Base-by-base conservation (phyloP, 805 yeast species). In the Vanderwaltozyma yarrowii region DNA sequence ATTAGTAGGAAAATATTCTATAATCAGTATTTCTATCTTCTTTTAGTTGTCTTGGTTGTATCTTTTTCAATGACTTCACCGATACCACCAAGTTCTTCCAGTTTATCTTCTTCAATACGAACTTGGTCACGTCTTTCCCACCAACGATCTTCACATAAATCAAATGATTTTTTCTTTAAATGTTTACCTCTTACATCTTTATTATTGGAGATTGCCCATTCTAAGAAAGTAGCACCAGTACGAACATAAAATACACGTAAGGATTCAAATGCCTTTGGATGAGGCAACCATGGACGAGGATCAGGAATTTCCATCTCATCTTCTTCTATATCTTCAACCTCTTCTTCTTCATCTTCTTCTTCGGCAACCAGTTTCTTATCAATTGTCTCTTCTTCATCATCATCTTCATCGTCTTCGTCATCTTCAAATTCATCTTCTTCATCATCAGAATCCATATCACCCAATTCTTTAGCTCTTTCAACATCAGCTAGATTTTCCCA, bases 71-170 rank as follows among this genome's bases (percentile, higher is more conserved):
- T 66, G 27, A 89, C 78, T 41, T 84, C 94, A 14, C 83, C 94
- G 43, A 86, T 88, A 42, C 95, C 96, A 35, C 94, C 94, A 58
- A 82, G 54, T 50, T 87, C 95, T 61, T 89, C 96, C 50, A 84
- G 63, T 54, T 78, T 76, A 49, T 89, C 97, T 63, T 89, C 98
- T 36, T 84, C 82, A 30, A 76, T 71, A 57, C 94, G 78, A 18
- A 89, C 79, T 51, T 79, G 89, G 50, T 89, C 97, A 64, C 96
- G 78, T 66, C 97, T 81, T 58, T 89, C 97, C 97, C 97, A 89
- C 92, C 95, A 89, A 65, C 98, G 76, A 47, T 81, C 89, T 61
- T 88, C 95, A 58, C 92, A 81, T 43, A 89, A 63, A 45, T 87
- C 96, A 56, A 89, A 89, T 0, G 96, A 80, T 32, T 84, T 81